Base-by-base conservation (phyloP, 2,329 filamentous ascomycete genomes). In the Lasiodiplodia citricola region DNA sequence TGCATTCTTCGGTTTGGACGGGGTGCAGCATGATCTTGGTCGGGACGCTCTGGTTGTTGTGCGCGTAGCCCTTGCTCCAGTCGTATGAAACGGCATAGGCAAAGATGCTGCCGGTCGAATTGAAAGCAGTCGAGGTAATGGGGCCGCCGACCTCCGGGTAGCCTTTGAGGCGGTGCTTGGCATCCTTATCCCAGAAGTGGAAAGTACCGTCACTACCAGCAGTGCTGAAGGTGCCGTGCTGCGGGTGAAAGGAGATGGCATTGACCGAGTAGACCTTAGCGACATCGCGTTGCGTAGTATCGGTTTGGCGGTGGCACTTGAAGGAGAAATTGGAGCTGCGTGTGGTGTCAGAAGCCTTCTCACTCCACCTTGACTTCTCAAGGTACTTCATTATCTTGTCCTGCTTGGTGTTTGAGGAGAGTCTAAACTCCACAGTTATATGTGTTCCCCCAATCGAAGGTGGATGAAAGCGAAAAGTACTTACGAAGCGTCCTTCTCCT, bases 211-310 rank as follows among this genome's bases (percentile, higher is more conserved):
- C 96, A 41, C 91, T 92, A 67, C 96, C 96, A 58, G 96, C 94
- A 2, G 96, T 99, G 82, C 92, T 96, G 84, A 99, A 99, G n/a
- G 96, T 99, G 76, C 96, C 96, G 81, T 97, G 94, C 14, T 92
- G 87, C 1, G 96, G 96, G 83, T 99, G 96, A 89, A 98, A 98
- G 28, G 93, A 96, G 80, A 99, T 99, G 74, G 94, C 91, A 83
- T 99, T 99, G 77, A 99, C 94, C 1, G 94, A 91, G 84, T 94
- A 96, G 74, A 98, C 96, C 77, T 95, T 96, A 74, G 92, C 93
- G 72, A 91, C 84, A 80, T 93, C 94, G 70, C 83, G 82, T 57
- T 81, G 74, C 66, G 79, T 81, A 68, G 89, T 83, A 1, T 92
- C 88, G 5, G 89, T 88, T 75, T 97, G 93, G 69, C 96, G 94